Conservation (phyloP, 257 asterid species). For the Fraxinus excelsior region DNA sequence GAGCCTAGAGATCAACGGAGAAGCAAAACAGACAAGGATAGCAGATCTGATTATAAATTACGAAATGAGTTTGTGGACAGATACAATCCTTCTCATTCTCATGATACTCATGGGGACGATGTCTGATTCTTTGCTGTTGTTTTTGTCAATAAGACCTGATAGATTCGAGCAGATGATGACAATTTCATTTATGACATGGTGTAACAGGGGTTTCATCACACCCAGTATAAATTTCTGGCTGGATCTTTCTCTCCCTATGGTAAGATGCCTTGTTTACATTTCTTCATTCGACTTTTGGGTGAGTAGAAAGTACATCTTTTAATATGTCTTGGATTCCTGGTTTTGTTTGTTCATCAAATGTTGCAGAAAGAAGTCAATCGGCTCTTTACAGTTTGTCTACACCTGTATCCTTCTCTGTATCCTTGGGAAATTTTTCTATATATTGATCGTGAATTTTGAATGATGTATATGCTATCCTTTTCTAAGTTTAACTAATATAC, state of each 20-base stretch:
- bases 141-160: slow-evolving; percentile 12
- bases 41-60: slow-evolving; percentile 34
- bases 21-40: slow-evolving; percentile 35
- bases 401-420: slow-evolving; percentile 86
- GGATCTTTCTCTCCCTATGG: slow-evolving; percentile 35
- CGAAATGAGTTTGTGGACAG: slow-evolving; percentile 60
- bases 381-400: slow-evolving; percentile 56
- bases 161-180: slow-evolving; percentile 16
- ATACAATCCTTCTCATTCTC: slow-evolving; percentile 62
- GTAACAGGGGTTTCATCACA: slow-evolving; percentile 1
- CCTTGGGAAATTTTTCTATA: slow-evolving; percentile 39
- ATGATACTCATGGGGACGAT: slow-evolving; percentile 30
- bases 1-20: slow-evolving; percentile 37
- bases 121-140: not conserved
- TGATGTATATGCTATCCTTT: not conserved
- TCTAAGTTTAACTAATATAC: not conserved
- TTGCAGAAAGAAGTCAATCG: slow-evolving; percentile 61
- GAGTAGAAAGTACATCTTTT: slow-evolving; percentile 23
- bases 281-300: slow-evolving; percentile 22
- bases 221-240: slow-evolving; percentile 16
- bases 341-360: slow-evolving; percentile 31
- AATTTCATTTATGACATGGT: slow-evolving; percentile 14
- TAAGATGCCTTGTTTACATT: slow-evolving; percentile 35
- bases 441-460: not conserved
- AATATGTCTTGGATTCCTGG: slow-evolving; percentile 29